These are phyloP conservation scores for Geoglossum cookeanum DNA, from an alignment of 2,329 filamentous ascomycete genomes.

Conservation along the genomic window DNA sequence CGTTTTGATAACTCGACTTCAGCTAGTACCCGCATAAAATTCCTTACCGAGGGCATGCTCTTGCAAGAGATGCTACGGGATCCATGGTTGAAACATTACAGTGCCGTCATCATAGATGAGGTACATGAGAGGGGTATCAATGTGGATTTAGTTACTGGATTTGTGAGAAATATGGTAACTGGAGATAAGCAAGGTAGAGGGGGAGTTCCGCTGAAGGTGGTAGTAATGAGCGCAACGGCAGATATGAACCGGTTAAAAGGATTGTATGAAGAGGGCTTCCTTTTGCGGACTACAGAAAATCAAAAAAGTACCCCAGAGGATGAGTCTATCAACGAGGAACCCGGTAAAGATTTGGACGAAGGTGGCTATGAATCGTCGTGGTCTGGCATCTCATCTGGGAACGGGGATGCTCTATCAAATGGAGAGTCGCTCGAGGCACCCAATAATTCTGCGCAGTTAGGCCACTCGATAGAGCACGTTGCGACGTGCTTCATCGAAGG, in stretches of 20 bases:
- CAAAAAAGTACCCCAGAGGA: too few species aligned
- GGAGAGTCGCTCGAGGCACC: conserved; percentile 4
- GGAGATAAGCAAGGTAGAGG: conserved; percentile 44
- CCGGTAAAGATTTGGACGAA: neutral
- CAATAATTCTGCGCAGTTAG: neutral
- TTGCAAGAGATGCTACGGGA: conserved; percentile 85
- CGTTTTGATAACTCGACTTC: conserved; percentile 79
- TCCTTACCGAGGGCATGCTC: conserved; percentile 88
- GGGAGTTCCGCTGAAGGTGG: conserved; percentile 62
- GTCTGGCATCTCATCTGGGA: neutral
- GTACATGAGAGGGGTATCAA: conserved; percentile 93
- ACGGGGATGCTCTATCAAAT: neutral
- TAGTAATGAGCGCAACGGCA: conserved; percentile 94
- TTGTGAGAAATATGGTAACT: conserved; percentile 58
- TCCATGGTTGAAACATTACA: conserved; percentile 65
- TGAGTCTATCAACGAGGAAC: neutral
- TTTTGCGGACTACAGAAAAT: neutral
- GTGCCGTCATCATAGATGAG: conserved; percentile 81
- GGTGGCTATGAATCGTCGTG: neutral
- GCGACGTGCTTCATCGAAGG: conserved; percentile 57
- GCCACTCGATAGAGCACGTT: conserved; percentile 17
- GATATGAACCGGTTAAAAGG: conserved; percentile 59
- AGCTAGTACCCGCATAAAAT: conserved; percentile 75
- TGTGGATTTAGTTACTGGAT: conserved; percentile 78
- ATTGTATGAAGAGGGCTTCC: conserved; percentile 27